These are phyloP conservation scores for Actinomortierella wolfii DNA, from an alignment of 371 early-diverging fungal species.

Conservation along the genomic window DNA sequence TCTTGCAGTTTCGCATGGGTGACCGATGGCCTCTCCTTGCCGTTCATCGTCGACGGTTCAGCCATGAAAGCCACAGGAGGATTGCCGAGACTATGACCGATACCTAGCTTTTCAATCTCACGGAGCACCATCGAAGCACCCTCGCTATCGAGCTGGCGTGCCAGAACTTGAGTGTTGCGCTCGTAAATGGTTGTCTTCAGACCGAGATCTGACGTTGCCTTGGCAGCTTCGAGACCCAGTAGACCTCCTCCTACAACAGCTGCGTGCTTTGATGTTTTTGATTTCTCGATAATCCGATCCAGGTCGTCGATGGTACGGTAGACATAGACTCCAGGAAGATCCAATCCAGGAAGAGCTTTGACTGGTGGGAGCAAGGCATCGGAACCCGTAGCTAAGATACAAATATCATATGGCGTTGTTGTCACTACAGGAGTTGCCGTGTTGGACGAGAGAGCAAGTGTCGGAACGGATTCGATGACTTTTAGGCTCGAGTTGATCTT, in stretches of 20 bases:
- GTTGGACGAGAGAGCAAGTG: slow-evolving; percentile 9
- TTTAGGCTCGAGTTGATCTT: slow-evolving; percentile 46
- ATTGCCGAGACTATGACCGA: slow-evolving; percentile 45
- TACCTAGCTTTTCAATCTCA: slow-evolving; percentile 61
- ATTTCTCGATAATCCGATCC: slow-evolving; percentile 53
- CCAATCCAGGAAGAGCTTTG: slow-evolving; percentile 31
- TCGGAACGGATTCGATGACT: slow-evolving; percentile 25
- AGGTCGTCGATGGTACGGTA: slow-evolving; percentile 71
- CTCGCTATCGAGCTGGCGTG: slow-evolving; percentile 62
- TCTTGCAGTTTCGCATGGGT: slow-evolving; percentile 21
- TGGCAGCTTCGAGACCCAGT: slow-evolving; percentile 72
- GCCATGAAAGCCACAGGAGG: slow-evolving; percentile 46
- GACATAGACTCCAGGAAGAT: slow-evolving; percentile 59
- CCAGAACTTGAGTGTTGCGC: slow-evolving; percentile 54
- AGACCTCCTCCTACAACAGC: slow-evolving; percentile 71
- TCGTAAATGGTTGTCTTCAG: slow-evolving; percentile 61
- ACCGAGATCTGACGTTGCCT: slow-evolving; percentile 61
- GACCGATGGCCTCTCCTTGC: too few relatives aligned
- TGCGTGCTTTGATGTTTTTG: slow-evolving; percentile 48
- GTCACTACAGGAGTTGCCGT: slow-evolving; percentile 39
- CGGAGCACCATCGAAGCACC: slow-evolving; percentile 53
- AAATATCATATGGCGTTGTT: slow-evolving; percentile 55
- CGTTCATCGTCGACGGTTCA: slow-evolving; percentile 11
- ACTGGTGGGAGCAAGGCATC: slow-evolving; percentile 59
- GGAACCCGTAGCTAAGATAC: slow-evolving; percentile 69